Evolutionary conservation across 176 grass and related monocot species (phyloP).

Genomic region (Rhynchospora tenuis): DNA sequence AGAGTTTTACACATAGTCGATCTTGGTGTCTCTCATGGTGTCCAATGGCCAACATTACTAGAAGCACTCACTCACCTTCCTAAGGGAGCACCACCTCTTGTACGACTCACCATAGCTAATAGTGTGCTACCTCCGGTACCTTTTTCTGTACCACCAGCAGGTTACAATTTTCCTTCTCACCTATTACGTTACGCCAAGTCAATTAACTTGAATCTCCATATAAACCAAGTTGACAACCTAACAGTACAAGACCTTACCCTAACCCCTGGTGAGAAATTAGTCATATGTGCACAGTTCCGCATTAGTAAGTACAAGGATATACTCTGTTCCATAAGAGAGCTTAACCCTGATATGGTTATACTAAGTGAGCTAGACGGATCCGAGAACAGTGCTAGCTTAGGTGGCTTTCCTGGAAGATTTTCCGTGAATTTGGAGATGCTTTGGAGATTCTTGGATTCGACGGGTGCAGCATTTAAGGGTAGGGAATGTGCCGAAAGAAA

Average conservation of each 20-base stretch:
- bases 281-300: conserved; percentile 81
- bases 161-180: conserved; percentile 70
- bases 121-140: conserved; percentile 21
- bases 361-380: conserved; percentile 66
- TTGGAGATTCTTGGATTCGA: conserved; percentile 88
- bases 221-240: conserved; percentile 27
- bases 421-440: conserved; percentile 48
- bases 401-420: conserved; percentile 39
- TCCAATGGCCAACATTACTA: conserved; percentile 98
- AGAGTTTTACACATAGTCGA: conserved; percentile 68
- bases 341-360: conserved; percentile 70
- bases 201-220: conserved; percentile 64
- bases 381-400: neutral
- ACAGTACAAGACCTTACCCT: conserved; percentile 6
- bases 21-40: conserved; percentile 85
- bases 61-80: conserved; percentile 62
- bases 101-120: conserved; percentile 48
- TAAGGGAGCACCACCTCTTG: conserved; percentile 34
- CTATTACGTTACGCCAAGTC: conserved; percentile 85
- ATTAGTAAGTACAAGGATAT: conserved; percentile 39
- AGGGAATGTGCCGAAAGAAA: conserved; percentile 59
- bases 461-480: conserved; percentile 72
- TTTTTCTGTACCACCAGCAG: conserved; percentile 49
- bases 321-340: conserved; percentile 37
- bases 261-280: conserved; percentile 39